These are phyloP conservation scores for Botryotinia calthae DNA, from an alignment of 2,329 filamentous ascomycete species.

Conservation along the genomic window DNA sequence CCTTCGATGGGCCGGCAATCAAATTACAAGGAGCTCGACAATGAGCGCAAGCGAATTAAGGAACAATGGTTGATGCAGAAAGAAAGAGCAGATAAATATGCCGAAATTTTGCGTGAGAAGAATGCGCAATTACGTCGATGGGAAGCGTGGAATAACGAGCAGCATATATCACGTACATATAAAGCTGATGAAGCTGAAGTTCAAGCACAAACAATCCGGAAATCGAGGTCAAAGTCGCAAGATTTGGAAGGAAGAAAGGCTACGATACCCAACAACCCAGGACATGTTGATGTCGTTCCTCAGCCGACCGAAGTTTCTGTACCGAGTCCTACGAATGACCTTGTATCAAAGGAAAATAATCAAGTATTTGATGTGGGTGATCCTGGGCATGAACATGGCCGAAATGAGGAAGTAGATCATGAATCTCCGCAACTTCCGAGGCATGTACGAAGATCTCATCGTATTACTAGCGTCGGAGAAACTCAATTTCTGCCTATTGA, in stretches of 20 bases:
- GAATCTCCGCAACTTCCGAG: slow-evolving; percentile 10
- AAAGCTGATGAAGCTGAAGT: background rate
- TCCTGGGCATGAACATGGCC: background rate
- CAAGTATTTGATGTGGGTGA: background rate
- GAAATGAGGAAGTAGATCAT: background rate
- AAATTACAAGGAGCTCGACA: slow-evolving; percentile 1
- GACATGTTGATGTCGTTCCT: background rate
- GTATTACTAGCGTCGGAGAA: slow-evolving; percentile 6
- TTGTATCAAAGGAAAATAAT: background rate
- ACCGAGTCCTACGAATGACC: background rate
- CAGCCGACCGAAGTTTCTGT: background rate
- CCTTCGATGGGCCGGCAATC: background rate
- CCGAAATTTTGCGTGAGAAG: background rate
- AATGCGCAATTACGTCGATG: slow-evolving; percentile 7
- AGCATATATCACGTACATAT: background rate
- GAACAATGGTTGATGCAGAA: slow-evolving; percentile 17
- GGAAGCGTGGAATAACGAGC: background rate
- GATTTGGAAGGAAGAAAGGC: background rate
- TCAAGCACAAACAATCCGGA: slow-evolving; percentile 4
- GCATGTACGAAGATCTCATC: background rate
- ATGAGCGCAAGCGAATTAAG: slow-evolving; percentile 6
- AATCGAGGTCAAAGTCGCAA: background rate
- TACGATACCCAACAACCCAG: background rate
- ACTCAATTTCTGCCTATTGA: slow-evolving; percentile 24
- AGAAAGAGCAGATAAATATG: slow-evolving; percentile 13